Conservation (phyloP, 768 basidiomycete species). For the Termitomyces sp. region DNA sequence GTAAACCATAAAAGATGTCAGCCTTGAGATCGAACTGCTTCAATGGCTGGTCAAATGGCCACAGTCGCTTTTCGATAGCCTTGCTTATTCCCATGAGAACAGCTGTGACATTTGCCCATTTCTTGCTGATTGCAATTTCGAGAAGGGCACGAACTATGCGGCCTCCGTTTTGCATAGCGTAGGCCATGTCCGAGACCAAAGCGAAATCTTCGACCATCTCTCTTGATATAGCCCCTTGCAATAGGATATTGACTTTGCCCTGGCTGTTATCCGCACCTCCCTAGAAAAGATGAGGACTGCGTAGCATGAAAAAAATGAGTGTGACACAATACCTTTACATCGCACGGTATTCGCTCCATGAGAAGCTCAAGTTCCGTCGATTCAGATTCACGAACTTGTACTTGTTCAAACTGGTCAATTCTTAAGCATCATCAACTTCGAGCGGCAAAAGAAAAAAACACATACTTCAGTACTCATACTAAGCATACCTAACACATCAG, state of each 20-base stretch:
- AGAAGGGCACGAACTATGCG: conserved; percentile 93
- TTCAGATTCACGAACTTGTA: conserved; percentile 91
- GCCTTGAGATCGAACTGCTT: conserved; percentile 74
- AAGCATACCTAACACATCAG: conserved; percentile 84
- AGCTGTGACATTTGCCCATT: conserved; percentile 81
- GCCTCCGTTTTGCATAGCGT: conserved; percentile 91
- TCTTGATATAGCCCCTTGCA: conserved; percentile 87
- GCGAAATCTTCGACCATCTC: conserved; percentile 91
- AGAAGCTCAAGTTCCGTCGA: conserved; percentile 75
- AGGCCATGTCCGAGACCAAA: conserved; percentile 90
- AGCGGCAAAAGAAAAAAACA: conserved; percentile 11
- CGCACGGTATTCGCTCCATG: conserved; percentile 69
- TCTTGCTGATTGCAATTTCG: conserved; percentile 90
- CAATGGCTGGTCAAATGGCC: conserved; percentile 94
- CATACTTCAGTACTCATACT: conserved; percentile 86
- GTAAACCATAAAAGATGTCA: conserved; percentile 76
- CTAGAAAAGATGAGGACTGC: conserved; percentile 29
- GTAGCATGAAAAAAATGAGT: neutral
- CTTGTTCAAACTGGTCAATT: conserved; percentile 77
- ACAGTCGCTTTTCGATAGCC: conserved; percentile 85
- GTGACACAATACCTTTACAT: conserved; percentile 61
- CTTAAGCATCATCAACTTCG: neutral
- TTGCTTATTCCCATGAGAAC: conserved; percentile 91
- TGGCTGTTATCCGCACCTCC: conserved; percentile 51
- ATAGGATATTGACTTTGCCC: conserved; percentile 91